These are phyloP conservation scores for Fagopyrum esculentum DNA, from an alignment of 148 eudicot species.

Conservation along the genomic window DNA sequence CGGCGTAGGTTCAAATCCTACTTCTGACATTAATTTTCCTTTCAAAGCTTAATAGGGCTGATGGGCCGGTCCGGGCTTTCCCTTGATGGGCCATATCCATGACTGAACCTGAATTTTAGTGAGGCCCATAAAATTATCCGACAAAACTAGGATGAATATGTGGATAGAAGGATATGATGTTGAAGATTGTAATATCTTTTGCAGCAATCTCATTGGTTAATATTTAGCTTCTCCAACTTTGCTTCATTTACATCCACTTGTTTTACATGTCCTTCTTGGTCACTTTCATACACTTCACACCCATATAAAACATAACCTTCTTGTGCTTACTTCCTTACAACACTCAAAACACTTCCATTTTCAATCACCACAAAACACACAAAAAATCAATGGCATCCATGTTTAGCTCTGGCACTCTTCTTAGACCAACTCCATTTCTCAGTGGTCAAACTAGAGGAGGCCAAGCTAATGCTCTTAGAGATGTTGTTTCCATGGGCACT, in stretches of 20 bases:
- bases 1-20: conserved; percentile 10
- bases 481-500: conserved; percentile 61
- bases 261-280: neutral
- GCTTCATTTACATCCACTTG: neutral
- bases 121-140: neutral
- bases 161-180: conserved; percentile 56
- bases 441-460: conserved; percentile 47
- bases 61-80: neutral
- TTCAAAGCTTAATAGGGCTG: neutral
- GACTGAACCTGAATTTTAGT: too few relatives aligned
- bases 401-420: conserved; percentile 51
- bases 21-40: neutral
- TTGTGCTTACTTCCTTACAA: conserved; percentile 5
- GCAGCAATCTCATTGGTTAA: conserved; percentile 50
- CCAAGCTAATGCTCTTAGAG: conserved; percentile 44
- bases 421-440: conserved; percentile 68
- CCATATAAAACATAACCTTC: neutral
- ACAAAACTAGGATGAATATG: conserved; percentile 6
- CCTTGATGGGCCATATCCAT: neutral
- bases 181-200: conserved; percentile 48
- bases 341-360: neutral
- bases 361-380: neutral
- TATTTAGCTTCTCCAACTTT: neutral
- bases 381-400: conserved; percentile 42
- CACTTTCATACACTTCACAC: neutral